Evolutionary conservation across 2,329 filamentous ascomycete genomes (phyloP), one percentile per base, ranked within the genome.

Genomic region (Neonectria faginata): DNA sequence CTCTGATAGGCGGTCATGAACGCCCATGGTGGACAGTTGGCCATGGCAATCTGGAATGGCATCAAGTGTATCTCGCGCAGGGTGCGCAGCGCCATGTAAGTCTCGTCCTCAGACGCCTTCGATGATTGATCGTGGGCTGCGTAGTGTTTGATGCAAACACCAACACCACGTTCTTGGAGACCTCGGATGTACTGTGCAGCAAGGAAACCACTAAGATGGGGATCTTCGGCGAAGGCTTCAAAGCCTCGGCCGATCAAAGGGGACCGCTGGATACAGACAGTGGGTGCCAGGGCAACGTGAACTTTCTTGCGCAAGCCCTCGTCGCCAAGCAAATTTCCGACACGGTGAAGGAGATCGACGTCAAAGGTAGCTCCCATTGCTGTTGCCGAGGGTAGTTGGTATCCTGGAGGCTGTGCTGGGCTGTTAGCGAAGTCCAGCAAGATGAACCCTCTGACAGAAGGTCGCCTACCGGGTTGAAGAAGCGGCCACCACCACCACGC

Each of bases 281-380:
- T 72, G 1, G 69, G 67, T 0, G 64, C 67, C 1, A 69, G 82
- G 67, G 91, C 86, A 11, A 92, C 84, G 71, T 92, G 89, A 10
- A 90, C 84, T 58, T 90, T 90, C 78, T 93, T 93, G 60, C 64
- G 66, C 8, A 66, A 67, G 0, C 73, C 68, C 48, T 78, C 89
- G 20, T 86, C 82, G 14, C 84, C 88, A 66, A 91, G 82, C 12
- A 88, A 77, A 14, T 81, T 77, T 16, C 88, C 89, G 18, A 88
- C 81, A 55, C 84, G 75, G 42, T 83, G 76, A 44, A 89, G 81
- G 22, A 90, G 77, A 3, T 86, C 82, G 2, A 80, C 69, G 70
- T 91, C 87, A 82, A 87, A 91, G 11, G 88, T 89, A 12, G 88
- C 86, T 8, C 86, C 88, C 62, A 91, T 64, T 33, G 62, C 70